These are phyloP conservation scores for Cryphonectria japonica DNA, from an alignment of 2,329 filamentous ascomycete genomes.

Conservation along the genomic window DNA sequence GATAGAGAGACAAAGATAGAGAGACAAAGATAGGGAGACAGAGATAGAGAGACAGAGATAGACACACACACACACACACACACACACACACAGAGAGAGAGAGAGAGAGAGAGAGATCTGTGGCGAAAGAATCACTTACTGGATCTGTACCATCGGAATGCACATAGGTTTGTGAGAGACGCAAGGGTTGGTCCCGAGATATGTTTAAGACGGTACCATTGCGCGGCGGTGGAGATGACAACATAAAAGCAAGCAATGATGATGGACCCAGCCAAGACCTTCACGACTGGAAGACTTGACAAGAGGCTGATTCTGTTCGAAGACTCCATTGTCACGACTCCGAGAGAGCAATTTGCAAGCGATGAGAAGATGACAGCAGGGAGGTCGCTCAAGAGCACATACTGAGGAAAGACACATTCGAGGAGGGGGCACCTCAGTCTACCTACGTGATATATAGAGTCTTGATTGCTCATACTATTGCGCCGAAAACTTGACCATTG, in stretches of 20 bases:
- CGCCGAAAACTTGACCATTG: too few relatives aligned
- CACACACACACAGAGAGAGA: too few relatives aligned
- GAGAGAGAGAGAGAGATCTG: not conserved
- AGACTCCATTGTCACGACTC: not conserved
- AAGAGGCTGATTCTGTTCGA: not conserved
- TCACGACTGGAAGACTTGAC: not conserved
- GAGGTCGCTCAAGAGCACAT: not conserved
- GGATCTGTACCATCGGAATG: not conserved
- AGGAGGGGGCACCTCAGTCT: too few relatives aligned
- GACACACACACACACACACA: too few relatives aligned
- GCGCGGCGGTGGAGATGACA: not conserved
- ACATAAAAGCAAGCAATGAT: not conserved
- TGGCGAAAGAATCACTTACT: not conserved
- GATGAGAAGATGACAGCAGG: not conserved
- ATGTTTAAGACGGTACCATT: conserved; percentile 36
- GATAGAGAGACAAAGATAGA: too few relatives aligned
- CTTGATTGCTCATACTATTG: too few relatives aligned
- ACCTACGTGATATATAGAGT: not conserved
- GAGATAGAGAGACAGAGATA: too few relatives aligned
- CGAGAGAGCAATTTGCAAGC: not conserved
- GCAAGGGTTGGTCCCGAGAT: conserved; percentile 36
- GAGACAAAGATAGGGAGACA: too few relatives aligned
- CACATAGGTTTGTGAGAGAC: conserved; percentile 37
- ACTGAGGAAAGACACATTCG: too few relatives aligned
- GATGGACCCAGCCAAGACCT: not conserved